Percentiles rank a stretch among this genome's conserved stretches.
Evolutionary conservation across 768 basidiomycete species (phyloP).

Genomic region (Rhodocollybia butyracea): DNA sequence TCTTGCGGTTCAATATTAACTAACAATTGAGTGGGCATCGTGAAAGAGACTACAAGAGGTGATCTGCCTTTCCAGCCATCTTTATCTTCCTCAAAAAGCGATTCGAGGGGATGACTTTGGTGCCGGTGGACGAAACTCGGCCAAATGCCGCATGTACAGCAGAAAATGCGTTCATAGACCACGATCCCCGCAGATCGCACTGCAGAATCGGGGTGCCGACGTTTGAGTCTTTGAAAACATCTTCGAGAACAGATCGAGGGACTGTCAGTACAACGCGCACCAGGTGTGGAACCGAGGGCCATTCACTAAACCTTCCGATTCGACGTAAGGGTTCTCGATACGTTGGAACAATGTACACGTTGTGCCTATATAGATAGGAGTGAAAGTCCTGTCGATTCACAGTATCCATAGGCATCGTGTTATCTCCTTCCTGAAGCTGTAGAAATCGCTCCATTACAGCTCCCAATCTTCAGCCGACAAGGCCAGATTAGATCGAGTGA

Average conservation of each 20-base stretch:
- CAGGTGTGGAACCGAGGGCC: slow-evolving; percentile 28
- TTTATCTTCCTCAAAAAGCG: slow-evolving; percentile 20
- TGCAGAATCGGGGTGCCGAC: slow-evolving; percentile 32
- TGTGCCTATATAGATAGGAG: slow-evolving; percentile 37
- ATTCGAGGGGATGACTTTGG: slow-evolving; percentile 11
- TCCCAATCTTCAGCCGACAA: slow-evolving; percentile 36
- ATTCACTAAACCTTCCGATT: slow-evolving; percentile 21
- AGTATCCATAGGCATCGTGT: slow-evolving; percentile 18
- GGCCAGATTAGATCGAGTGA: slow-evolving; percentile 33
- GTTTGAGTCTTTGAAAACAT: slow-evolving; percentile 12
- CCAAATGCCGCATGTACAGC: slow-evolving; percentile 24
- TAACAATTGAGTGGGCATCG: slow-evolving; percentile 24
- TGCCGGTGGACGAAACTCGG: slow-evolving; percentile 14
- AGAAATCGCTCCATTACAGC: slow-evolving; percentile 34
- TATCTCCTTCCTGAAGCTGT: slow-evolving; percentile 16
- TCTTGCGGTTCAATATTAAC: slow-evolving; percentile 13
- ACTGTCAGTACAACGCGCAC: slow-evolving; percentile 32
- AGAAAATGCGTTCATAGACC: slow-evolving; percentile 29
- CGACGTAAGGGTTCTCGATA: slow-evolving; percentile 12
- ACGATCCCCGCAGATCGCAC: slow-evolving; percentile 25
- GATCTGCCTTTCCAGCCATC: slow-evolving; percentile 21
- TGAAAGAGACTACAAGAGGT: slow-evolving; percentile 24
- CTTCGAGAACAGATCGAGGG: slow-evolving; percentile 26
- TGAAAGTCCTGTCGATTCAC: slow-evolving; percentile 46
- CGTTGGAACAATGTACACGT: slow-evolving; percentile 28